Evolutionary conservation across 2,329 filamentous ascomycete species (phyloP).

Genomic region (Fusarium humuli): DNA sequence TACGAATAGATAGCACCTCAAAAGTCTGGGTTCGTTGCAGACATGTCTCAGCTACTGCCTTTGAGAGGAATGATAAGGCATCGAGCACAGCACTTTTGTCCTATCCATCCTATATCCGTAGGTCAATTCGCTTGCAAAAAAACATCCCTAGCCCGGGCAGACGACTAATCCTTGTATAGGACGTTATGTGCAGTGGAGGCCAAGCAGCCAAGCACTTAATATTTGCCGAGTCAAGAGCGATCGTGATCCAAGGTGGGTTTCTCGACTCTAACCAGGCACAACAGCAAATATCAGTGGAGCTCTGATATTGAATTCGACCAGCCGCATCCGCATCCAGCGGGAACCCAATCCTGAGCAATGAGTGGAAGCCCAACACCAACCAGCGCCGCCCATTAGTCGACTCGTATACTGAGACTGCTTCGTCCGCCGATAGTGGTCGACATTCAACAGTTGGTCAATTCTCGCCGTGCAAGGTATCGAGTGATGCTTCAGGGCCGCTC

Average conservation of each 20-base stretch:
- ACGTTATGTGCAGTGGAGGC: conserved; percentile 6
- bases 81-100: background rate
- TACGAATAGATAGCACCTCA: background rate
- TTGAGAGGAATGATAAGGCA: background rate
- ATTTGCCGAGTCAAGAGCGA: conserved; percentile 31
- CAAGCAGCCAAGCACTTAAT: conserved; percentile 23
- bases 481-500: background rate
- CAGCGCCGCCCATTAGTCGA: background rate
- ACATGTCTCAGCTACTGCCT: background rate
- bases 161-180: conserved; percentile 21
- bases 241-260: conserved; percentile 32
- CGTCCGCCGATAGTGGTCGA: background rate
- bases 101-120: background rate
- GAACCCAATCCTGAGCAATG: conserved; percentile 2
- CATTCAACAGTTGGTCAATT: background rate
- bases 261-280: conserved; percentile 24
- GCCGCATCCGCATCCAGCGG: conserved; percentile 32
- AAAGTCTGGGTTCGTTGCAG: background rate
- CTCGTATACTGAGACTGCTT: background rate
- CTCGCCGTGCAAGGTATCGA: background rate
- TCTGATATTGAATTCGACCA: conserved; percentile 30
- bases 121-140: background rate
- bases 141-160: background rate
- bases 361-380: background rate
- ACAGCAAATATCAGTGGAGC: conserved; percentile 31